Evolutionary conservation across 306 rosid species (phyloP), one percentile per base, ranked within the genome.

Genomic region (Adenanthera pavonina): DNA sequence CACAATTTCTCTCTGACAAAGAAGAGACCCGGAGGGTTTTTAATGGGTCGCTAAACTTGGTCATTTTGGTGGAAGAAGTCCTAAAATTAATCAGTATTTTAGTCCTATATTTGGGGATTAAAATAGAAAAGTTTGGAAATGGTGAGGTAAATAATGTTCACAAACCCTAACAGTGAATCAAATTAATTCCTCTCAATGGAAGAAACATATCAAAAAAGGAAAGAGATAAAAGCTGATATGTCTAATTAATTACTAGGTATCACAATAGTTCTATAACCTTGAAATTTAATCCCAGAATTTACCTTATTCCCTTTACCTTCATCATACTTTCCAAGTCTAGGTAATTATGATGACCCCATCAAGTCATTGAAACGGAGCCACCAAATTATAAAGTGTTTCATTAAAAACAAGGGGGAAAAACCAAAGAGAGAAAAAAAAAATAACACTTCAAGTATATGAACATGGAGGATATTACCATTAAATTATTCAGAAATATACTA

Each of bases 261-360:
- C 53, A 68, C 17, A 59, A 59, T 34, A 9, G 69, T 35, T 35
- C 43, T 34, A 48, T 25, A 25, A 74, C 49, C 34, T 48, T 67
- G 41, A 30, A 79, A 74, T 59, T 59, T 25, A 59, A 38, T 49
- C 10, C 69, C 74, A 77, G 34, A 60, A 71, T 8, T 25, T 30
- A 25, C 38, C 14, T 59, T 20, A 25, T 57, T 57, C 13, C 15
- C 66, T 59, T 19, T 44, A 54, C 30, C 51, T 68, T 69, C 53
- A 69, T 76, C 77, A 72, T 68, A 69, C 76, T 75, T 75, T 43
- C 34, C 51, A 76, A 49, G 78, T 85, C 88, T 85, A 78, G 78
- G 81, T 80, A 81, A 81, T 73, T 8, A 61, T 60, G 17, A 30
- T 17, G 76, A 87, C 77, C 78, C 89, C 79, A 82, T 87, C 85